Evolutionary conservation across 148 eudicot genomes (phyloP), one percentile per base, ranked within the genome.

Genomic region (Amaranthus hypochondriacus): DNA sequence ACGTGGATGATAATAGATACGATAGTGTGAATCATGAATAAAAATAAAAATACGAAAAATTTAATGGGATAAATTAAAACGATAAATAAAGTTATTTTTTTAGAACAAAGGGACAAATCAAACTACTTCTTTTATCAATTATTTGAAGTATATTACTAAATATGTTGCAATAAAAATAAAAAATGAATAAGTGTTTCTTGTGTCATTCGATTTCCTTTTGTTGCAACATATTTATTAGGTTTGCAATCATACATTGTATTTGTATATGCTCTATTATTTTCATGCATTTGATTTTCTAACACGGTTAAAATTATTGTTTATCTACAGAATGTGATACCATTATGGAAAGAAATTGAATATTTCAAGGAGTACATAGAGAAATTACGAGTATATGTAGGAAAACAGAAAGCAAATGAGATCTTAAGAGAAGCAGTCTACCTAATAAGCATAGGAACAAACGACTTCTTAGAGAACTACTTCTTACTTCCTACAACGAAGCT

Each of bases 391-490:
- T 82, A 84, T 57, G 48, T 73, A 10, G 98, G 97, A 0, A 81
- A 71, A 4, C 0, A 52, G 0, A 88, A 91, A 69, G 89, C 95
- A 72, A 79, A 80, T 8, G 57, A 71, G 3, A 81, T 81, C 14
- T 66, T 93, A 73, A 66, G 49, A 1, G 84, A 86, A n/a, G 82
- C 98, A 4, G 15, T 88, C 6, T 88, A 93, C 70, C 48, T 91
- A 0, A 48, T 77, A 28, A 88, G 95, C 81, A 48, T 91, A 4
- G 98, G 98, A 46, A 93, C 98, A 4, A 93, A 93, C 43, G 98
- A 93, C 69, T 93, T 91, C 78, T 70, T 93, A 3, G 98, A 91
- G 69, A 93, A 93, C 64, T 93, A 93, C 69, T 93, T 83, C 78
- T 71, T 90, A 3, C 42, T 83, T 5, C 83, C 85, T 0, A 69